Conservation (phyloP, 1,284 basidiomycete genomes). For the Pyrrhoderma lamaoense region DNA sequence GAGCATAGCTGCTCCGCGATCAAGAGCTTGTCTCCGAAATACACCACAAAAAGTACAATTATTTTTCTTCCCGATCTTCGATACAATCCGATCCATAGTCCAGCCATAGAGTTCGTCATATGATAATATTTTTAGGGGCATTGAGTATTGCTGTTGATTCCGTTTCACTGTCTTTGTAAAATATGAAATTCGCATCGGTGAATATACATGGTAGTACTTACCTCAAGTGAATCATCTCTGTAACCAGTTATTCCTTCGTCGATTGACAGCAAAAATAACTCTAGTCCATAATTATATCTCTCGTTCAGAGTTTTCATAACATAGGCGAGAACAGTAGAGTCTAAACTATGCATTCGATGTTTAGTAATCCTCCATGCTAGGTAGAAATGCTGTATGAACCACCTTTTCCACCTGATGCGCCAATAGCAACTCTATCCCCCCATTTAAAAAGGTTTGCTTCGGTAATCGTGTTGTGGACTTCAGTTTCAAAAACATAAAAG, state of each 20-base stretch:
- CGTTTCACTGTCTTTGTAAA: conserved; percentile 86
- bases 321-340: conserved; percentile 96
- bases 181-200: background rate
- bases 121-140: conserved; percentile 93
- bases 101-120: conserved; percentile 98
- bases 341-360: conserved; percentile 36
- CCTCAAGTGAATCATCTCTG: conserved; percentile 94
- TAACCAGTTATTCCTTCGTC: conserved; percentile 99
- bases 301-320: conserved; percentile 95
- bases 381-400: conserved; percentile 8
- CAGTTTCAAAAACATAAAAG: conserved; percentile 96
- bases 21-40: conserved; percentile 92
- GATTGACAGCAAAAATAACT: conserved; percentile 91
- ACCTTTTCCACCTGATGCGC: conserved; percentile 98
- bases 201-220: conserved; percentile 29
- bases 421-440: conserved; percentile 96
- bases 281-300: conserved; percentile 87
- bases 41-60: conserved; percentile 99
- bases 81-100: conserved; percentile 98
- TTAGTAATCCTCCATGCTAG: background rate
- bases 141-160: conserved; percentile 91
- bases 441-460: conserved; percentile 76
- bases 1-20: conserved; percentile 85
- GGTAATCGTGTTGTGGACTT: conserved; percentile 93
- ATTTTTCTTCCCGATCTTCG: conserved; percentile 92